Percentiles rank a stretch among this genome's conserved stretches.
Conservation (phyloP, 495 filamentous ascomycete genomes). For the Xylaria cubensis region DNA sequence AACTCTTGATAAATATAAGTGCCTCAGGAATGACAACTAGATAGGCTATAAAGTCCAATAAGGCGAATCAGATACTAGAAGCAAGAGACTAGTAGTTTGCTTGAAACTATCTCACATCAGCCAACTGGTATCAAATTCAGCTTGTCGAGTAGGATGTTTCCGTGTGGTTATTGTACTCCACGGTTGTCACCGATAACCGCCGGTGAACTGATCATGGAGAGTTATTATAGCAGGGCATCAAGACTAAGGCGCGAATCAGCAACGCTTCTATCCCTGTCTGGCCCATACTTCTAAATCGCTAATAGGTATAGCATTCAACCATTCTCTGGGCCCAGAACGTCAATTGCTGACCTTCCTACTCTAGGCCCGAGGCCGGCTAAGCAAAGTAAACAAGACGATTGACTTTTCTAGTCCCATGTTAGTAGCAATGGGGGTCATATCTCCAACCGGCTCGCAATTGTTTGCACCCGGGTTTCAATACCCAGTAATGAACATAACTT, state of each 20-base stretch:
- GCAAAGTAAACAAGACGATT: not conserved
- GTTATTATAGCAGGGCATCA: constrained; percentile 14
- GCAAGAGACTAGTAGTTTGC: not conserved
- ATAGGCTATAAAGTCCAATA: not conserved
- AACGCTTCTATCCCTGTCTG: constrained; percentile 14
- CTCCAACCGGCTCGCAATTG: not conserved
- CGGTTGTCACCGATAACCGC: constrained; percentile 10
- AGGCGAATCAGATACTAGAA: not conserved
- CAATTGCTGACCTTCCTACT: constrained; percentile 10
- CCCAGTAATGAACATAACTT: not conserved
- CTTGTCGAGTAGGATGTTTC: not conserved
- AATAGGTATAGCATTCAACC: constrained; percentile 6
- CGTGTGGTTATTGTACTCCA: not conserved
- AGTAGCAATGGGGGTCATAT: not conserved
- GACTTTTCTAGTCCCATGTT: not conserved
- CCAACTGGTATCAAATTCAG: not conserved
- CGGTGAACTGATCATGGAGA: not conserved
- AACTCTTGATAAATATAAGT: not conserved
- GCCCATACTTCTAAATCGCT: constrained; percentile 3
- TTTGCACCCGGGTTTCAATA: not conserved
- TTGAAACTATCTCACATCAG: not conserved
- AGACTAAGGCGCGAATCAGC: not conserved
- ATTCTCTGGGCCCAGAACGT: not conserved
- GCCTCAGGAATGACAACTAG: not conserved
- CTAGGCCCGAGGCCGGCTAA: constrained; percentile 10